These are phyloP conservation scores for Metrosideros polymorpha DNA, from an alignment of 441 rosid species.

Conservation along the genomic window DNA sequence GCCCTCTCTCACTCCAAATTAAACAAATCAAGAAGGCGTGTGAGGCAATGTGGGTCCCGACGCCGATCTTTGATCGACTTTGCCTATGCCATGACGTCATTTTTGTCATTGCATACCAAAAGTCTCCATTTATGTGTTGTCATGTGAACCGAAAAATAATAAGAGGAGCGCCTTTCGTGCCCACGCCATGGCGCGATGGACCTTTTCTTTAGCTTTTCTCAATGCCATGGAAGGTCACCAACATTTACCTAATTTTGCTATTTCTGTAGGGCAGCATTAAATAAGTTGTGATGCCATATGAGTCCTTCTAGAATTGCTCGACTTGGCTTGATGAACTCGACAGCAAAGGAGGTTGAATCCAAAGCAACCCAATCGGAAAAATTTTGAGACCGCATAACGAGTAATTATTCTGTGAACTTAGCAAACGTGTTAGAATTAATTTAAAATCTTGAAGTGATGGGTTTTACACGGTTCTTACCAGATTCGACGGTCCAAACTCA, in stretches of 20 bases:
- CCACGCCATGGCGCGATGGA: not conserved
- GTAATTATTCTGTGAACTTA: not conserved
- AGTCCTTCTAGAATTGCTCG: not conserved
- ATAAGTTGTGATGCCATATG: not conserved
- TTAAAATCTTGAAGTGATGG: not conserved
- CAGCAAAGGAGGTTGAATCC: not conserved
- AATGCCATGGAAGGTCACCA: not conserved
- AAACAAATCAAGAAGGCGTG: not conserved
- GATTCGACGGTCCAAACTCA: too few species aligned
- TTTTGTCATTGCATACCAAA: not conserved
- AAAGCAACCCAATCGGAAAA: rapidly evolving
- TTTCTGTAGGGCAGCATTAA: not conserved
- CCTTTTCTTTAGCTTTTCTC: not conserved
- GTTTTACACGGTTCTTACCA: too few species aligned
- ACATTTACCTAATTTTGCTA: not conserved
- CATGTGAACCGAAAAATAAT: too few species aligned
- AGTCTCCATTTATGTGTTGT: too few species aligned
- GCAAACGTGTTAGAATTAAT: rapidly evolving
- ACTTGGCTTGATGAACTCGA: not conserved
- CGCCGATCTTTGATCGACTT: not conserved
- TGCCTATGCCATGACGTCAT: not conserved
- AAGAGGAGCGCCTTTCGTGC: not conserved
- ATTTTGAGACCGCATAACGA: not conserved
- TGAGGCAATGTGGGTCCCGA: not conserved
- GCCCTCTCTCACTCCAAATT: not conserved